phyloP scores from a whole-genome alignment of 495 filamentous ascomycete species.

The Hypomontagnella submonticulosa region DNA sequence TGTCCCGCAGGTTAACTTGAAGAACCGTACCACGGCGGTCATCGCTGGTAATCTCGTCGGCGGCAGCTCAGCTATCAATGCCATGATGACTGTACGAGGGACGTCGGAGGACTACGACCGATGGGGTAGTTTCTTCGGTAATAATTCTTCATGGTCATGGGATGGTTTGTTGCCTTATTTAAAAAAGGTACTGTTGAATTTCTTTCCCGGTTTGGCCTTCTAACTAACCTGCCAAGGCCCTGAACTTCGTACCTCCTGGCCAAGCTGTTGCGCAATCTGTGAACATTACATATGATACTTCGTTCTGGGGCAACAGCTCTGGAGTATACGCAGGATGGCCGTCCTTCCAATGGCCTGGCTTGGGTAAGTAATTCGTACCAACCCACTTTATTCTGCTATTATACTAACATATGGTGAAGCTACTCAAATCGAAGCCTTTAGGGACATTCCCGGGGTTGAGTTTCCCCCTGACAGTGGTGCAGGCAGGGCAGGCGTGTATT shows the following conservation, averaged over 20 bases:
- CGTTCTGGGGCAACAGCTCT: constrained; percentile 57
- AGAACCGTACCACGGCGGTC: constrained; percentile 48
- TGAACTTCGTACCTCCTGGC: constrained; percentile 55
- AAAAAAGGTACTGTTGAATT: constrained; percentile 44
- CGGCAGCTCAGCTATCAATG: constrained; percentile 61
- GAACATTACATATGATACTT: constrained; percentile 56
- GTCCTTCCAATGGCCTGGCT: constrained; percentile 54
- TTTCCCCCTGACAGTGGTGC: constrained; percentile 56
- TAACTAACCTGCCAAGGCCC: constrained; percentile 36
- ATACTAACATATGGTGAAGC: constrained; percentile 24
- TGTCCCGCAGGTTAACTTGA: constrained; percentile 51
- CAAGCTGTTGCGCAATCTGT: constrained; percentile 45
- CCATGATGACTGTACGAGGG: constrained; percentile 56
- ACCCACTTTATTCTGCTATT: too few species aligned
- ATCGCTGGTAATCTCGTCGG: constrained; percentile 54
- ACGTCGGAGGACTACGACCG: constrained; percentile 58
- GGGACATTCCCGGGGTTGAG: constrained; percentile 53
- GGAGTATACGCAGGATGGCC: constrained; percentile 57
- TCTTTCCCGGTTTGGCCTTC: background rate
- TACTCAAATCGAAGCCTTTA: constrained; percentile 52
- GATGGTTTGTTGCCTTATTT: constrained; percentile 60
- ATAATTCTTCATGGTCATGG: constrained; percentile 57
- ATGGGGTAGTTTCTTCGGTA: constrained; percentile 57
- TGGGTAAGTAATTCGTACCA: constrained; percentile 22
- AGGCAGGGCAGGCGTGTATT: constrained; percentile 55